Evolutionary conservation across 495 filamentous ascomycete species (phyloP).

Genomic region (Endocarpon pusillum): DNA sequence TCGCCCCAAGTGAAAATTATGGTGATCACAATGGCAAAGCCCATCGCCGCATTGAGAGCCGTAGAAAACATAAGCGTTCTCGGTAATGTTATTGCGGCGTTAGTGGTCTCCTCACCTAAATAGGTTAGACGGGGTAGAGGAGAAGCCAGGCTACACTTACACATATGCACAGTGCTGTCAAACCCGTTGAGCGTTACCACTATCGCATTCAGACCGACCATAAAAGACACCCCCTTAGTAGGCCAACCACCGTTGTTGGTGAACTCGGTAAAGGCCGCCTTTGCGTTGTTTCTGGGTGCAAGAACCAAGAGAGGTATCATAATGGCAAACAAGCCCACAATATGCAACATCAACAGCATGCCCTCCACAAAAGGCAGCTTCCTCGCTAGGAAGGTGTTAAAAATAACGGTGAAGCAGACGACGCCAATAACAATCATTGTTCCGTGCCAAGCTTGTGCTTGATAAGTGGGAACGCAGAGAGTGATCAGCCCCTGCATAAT

Average conservation of each 20-base stretch:
- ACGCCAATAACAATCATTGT: slow-evolving; percentile 39
- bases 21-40: slow-evolving; percentile 34
- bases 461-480: slow-evolving; percentile 28
- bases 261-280: slow-evolving; percentile 37
- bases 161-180: slow-evolving; percentile 41
- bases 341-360: slow-evolving; percentile 40
- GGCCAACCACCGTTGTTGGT: slow-evolving; percentile 39
- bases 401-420: slow-evolving; percentile 28
- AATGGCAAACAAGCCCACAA: slow-evolving; percentile 45
- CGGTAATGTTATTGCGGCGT: slow-evolving; percentile 36
- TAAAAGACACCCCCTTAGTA: slow-evolving; percentile 31
- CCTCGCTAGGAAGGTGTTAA: slow-evolving; percentile 38
- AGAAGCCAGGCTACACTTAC: slow-evolving; percentile 16
- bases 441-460: slow-evolving; percentile 38
- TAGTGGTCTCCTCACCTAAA: slow-evolving; percentile 36
- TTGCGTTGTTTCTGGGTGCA: slow-evolving; percentile 25
- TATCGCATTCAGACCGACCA: slow-evolving; percentile 36
- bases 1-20: slow-evolving; percentile 37
- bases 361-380: slow-evolving; percentile 39
- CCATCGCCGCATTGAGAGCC: slow-evolving; percentile 30
- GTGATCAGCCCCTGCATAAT: slow-evolving; percentile 43
- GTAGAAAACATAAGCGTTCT: slow-evolving; percentile 33
- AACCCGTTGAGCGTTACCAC: slow-evolving; percentile 35
- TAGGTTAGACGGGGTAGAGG: too few relatives aligned
- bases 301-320: slow-evolving; percentile 41